phyloP scores from a whole-genome alignment of 768 basidiomycete species.

The Tylopilus cervinicoccineus region DNA sequence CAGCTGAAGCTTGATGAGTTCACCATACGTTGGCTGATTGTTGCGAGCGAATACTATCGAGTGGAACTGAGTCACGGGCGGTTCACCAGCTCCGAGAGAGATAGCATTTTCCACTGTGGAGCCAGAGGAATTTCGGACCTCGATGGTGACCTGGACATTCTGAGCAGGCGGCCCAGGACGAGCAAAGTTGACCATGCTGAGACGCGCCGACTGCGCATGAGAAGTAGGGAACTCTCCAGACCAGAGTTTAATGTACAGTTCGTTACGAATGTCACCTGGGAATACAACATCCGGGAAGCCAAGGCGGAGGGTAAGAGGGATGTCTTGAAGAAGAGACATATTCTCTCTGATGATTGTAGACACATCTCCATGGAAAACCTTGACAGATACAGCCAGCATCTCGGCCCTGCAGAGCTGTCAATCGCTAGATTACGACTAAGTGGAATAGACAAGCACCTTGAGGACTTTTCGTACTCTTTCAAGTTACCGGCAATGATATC shows the following conservation, averaged over 20 bases:
- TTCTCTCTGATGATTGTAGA: slow-evolving; percentile 76
- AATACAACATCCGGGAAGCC: slow-evolving; percentile 97
- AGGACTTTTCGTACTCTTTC: slow-evolving; percentile 79
- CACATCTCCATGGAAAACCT: slow-evolving; percentile 82
- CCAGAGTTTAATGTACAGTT: slow-evolving; percentile 96
- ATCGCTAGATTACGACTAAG: background rate
- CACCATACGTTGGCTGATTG: slow-evolving; percentile 87
- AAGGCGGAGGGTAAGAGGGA: slow-evolving; percentile 78
- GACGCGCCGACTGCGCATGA: slow-evolving; percentile 50
- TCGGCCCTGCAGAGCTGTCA: slow-evolving; percentile 60
- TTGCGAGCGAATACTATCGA: slow-evolving; percentile 90
- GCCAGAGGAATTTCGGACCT: slow-evolving; percentile 76
- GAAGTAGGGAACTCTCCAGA: slow-evolving; percentile 77
- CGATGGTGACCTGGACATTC: slow-evolving; percentile 85
- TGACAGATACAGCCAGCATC: slow-evolving; percentile 76
- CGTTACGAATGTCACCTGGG: slow-evolving; percentile 88
- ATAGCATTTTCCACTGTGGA: slow-evolving; percentile 65
- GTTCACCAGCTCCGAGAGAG: slow-evolving; percentile 83
- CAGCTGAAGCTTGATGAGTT: slow-evolving; percentile 84
- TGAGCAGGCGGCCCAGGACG: slow-evolving; percentile 49
- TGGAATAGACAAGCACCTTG: slow-evolving; percentile 49
- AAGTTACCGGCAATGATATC: slow-evolving; percentile 80
- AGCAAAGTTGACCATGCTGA: slow-evolving; percentile 54
- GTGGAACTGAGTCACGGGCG: slow-evolving; percentile 72
- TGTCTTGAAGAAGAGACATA: slow-evolving; percentile 74